A percentile compares a stretch with the other conserved stretches of the same genome.
These are phyloP conservation scores for Lenzites betulinus DNA, from an alignment of 768 basidiomycete genomes.

Conservation along the genomic window DNA sequence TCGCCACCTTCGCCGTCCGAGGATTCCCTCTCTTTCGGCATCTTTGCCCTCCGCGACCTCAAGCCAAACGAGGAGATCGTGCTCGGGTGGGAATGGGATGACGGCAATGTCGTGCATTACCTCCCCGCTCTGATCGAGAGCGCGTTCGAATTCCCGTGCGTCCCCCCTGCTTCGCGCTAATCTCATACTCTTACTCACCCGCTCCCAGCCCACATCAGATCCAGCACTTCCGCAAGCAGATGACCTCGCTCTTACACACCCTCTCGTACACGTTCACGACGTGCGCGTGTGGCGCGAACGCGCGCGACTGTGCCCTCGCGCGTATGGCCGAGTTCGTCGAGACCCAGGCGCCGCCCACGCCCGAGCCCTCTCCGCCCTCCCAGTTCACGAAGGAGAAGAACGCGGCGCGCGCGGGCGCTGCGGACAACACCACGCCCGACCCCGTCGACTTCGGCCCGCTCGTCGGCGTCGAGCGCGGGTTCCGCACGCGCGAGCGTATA, in stretches of 20 bases:
- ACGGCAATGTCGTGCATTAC: constrained; percentile 80
- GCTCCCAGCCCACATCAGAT: constrained; percentile 41
- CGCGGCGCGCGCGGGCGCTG: not conserved
- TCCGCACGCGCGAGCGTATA: constrained; percentile 58
- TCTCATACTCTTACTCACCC: not conserved
- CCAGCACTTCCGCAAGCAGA: constrained; percentile 59
- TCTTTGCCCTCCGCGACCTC: constrained; percentile 79
- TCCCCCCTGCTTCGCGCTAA: not conserved
- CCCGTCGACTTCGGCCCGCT: constrained; percentile 63
- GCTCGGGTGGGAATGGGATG: constrained; percentile 97
- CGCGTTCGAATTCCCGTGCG: constrained; percentile 60
- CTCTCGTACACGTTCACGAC: constrained; percentile 72
- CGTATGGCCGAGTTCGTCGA: constrained; percentile 70
- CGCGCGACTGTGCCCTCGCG: constrained; percentile 61
- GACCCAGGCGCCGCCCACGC: constrained; percentile 34
- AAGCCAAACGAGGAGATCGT: constrained; percentile 83
- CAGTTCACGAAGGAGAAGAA: constrained; percentile 22
- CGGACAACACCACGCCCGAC: not conserved
- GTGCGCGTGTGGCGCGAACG: constrained; percentile 68
- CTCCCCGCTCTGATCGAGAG: constrained; percentile 67
- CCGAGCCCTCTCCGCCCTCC: constrained; percentile 29
- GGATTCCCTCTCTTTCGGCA: constrained; percentile 63
- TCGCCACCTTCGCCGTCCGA: constrained; percentile 19
- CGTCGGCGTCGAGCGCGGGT: constrained; percentile 60
- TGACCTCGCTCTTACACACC: constrained; percentile 69